phyloP scores from a whole-genome alignment of 2,329 filamentous ascomycete genomes.

The Blumeria hordei region DNA sequence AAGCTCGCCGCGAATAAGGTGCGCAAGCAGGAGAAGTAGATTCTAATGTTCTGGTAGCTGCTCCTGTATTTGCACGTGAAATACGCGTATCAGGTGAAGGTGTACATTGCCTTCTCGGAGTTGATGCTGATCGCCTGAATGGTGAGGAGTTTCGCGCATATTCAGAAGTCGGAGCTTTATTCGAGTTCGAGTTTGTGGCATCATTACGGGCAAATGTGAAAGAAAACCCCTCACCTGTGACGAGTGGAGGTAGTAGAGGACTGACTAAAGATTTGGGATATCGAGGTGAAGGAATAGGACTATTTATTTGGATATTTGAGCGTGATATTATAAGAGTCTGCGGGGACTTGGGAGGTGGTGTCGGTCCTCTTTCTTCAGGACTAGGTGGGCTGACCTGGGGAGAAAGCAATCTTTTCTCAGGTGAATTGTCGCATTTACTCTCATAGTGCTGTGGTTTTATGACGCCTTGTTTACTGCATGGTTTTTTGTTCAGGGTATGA shows the following conservation, averaged over 20 bases:
- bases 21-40: slow-evolving; percentile 14
- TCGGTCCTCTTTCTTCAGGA: slow-evolving; percentile 16
- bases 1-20: slow-evolving; percentile 11
- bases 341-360: slow-evolving; percentile 19
- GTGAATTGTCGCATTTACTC: no score
- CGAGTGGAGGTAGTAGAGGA: slow-evolving; percentile 8
- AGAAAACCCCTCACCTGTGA: slow-evolving; percentile 9
- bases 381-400: not conserved
- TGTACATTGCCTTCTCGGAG: not conserved
- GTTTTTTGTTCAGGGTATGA: not conserved
- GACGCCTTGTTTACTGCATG: no score
- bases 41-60: not conserved
- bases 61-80: not conserved
- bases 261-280: slow-evolving; percentile 4
- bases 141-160: not conserved
- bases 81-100: not conserved
- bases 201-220: slow-evolving; percentile 7
- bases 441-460: no score
- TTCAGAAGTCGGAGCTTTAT: not conserved
- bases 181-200: not conserved
- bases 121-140: not conserved
- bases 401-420: no score
- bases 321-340: slow-evolving; percentile 8
- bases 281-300: slow-evolving; percentile 9
- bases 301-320: slow-evolving; percentile 10